Conservation (phyloP, 768 basidiomycete species). For the Hericium erinaceus region DNA sequence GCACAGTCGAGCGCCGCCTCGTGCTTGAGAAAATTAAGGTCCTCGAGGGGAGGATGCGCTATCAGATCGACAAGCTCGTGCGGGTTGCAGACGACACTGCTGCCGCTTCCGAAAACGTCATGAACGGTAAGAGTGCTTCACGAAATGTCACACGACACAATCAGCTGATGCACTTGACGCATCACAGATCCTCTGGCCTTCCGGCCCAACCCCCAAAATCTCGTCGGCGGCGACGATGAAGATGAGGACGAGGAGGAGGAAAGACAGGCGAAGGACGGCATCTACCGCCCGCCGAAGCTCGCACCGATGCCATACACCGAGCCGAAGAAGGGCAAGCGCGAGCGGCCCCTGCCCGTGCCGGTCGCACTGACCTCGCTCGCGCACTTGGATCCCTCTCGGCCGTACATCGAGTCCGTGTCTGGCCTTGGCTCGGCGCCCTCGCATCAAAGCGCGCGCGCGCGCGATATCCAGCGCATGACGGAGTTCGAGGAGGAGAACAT, state of each 20-base stretch:
- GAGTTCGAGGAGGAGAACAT: constrained; percentile 96
- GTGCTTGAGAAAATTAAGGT: constrained; percentile 83
- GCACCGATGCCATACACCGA: constrained; percentile 84
- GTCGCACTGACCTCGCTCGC: constrained; percentile 49
- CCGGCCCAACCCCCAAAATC: constrained; percentile 78
- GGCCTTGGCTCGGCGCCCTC: constrained; percentile 59
- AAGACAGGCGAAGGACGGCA: constrained; percentile 30
- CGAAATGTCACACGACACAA: neutral
- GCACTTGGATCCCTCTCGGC: constrained; percentile 46
- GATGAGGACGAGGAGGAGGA: constrained; percentile 20
- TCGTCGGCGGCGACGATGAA: constrained; percentile 39
- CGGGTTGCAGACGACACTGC: constrained; percentile 57
- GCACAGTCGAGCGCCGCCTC: constrained; percentile 69
- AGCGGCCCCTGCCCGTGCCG: constrained; percentile 48
- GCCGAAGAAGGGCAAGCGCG: constrained; percentile 36
- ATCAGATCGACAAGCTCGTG: constrained; percentile 94
- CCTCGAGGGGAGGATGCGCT: constrained; percentile 80
- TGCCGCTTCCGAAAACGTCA: constrained; percentile 27
- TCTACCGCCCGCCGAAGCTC: constrained; percentile 81
- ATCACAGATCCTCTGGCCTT: constrained; percentile 80
- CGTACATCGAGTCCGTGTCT: constrained; percentile 62
- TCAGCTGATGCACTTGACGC: neutral
- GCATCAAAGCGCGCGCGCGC: constrained; percentile 58
- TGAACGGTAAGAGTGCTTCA: constrained; percentile 44
- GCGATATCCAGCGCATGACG: constrained; percentile 69